Conservation (phyloP, 2,329 filamentous ascomycete genomes). For the Aaosphaeria arxii region DNA sequence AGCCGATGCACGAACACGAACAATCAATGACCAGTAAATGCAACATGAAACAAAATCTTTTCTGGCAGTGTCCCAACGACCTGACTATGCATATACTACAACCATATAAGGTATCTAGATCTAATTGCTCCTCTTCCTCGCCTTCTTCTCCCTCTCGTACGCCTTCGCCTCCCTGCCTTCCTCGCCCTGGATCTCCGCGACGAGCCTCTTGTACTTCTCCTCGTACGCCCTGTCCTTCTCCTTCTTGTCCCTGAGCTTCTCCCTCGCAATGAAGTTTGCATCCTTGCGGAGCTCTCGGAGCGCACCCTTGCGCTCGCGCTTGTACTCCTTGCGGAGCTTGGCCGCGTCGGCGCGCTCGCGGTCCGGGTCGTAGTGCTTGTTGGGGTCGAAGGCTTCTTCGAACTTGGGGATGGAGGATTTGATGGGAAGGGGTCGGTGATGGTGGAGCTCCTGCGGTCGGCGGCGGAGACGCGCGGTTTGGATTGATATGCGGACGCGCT, state of each 20-base stretch:
- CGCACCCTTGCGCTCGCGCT: conserved; percentile 91
- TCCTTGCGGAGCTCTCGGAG: conserved; percentile 94
- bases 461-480: conserved; percentile 63
- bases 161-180: conserved; percentile 82
- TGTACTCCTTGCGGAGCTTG: conserved; percentile 86
- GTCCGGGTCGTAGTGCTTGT: conserved; percentile 96
- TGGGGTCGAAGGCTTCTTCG: conserved; percentile 90
- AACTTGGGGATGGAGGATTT: conserved; percentile 89
- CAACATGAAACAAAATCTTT: no score
- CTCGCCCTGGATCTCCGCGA: conserved; percentile 93
- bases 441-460: conserved; percentile 80
- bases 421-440: conserved; percentile 85
- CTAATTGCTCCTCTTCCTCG: conserved; percentile 53
- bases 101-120: neutral
- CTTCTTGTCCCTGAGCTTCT: conserved; percentile 90
- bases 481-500: conserved; percentile 61
- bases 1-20: no score
- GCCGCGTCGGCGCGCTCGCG: conserved; percentile 80
- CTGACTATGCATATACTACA: no score
- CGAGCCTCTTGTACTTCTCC: conserved; percentile 87
- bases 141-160: conserved; percentile 82
- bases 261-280: conserved; percentile 85
- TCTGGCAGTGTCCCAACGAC: no score
- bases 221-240: conserved; percentile 91
- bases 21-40: no score